Evolutionary conservation across 257 asterid species (phyloP), one percentile per base, ranked within the genome.

Genomic region (Thymus quinquecostatus): DNA sequence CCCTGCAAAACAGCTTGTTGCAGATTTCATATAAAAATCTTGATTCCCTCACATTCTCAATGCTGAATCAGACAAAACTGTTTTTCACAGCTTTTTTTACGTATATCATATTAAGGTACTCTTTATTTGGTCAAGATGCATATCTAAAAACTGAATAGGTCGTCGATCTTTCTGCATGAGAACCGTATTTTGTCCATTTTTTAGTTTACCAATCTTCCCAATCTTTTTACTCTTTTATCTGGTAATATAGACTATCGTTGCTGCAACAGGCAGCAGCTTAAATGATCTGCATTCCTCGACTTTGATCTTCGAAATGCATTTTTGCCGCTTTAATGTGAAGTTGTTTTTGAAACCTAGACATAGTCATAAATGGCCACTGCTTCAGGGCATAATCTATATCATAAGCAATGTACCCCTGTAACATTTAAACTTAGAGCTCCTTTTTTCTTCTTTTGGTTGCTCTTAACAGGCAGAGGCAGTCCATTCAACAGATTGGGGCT

Each of bases 31-130:
- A 91, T 76, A 86, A 74, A 71, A 91, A 92, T 73, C 98, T 95
- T 75, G 99, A 95, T 83, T 95, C 98, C 1, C 98, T 95, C 77
- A 95, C 99, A 2, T 95, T 95, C 85, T 86, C 98, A 34, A 89
- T 95, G 78, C 81, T 95, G 89, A 95, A 95, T 88, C 99, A 95
- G 84, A 91, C 99, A 74, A 95, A 95, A 85, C 77, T 95, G 5
- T 84, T 95, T 69, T 95, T 92, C 87, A 91, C 99, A 11, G 99
- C 99, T 27, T 81, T 92, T 72, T 92, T 95, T 77, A 83, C 96
- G 36, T 95, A 60, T 79, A 71, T 95, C 55, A 86, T 95, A 75
- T 70, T 95, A 73, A 92, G 99, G 99, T 95, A 88, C 66, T 77
- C 58, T 51, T 67, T 60, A 53, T 73, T 60, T 74, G 62, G 45